A percentile compares a stretch with the other conserved stretches of the same genome.
Evolutionary conservation across 768 basidiomycete genomes (phyloP).

Genomic region (Mycena crocata): DNA sequence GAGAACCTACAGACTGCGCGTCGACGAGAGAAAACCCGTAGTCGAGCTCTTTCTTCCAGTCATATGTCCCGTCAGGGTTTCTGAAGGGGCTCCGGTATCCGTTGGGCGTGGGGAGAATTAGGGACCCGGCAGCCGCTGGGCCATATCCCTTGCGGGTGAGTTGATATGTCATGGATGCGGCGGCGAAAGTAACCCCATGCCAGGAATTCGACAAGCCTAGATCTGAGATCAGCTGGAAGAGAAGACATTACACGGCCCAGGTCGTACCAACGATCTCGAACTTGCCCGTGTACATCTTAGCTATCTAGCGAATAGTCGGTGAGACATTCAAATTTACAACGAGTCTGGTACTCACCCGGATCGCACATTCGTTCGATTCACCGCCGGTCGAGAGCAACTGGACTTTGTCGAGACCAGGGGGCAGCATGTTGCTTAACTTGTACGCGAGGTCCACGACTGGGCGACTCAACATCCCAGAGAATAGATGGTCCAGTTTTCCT

Average conservation of each 20-base stretch:
- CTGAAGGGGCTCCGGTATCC: constrained; percentile 37
- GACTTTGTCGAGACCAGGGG: constrained; percentile 37
- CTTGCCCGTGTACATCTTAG: constrained; percentile 37
- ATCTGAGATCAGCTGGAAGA: neutral
- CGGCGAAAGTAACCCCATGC: constrained; percentile 36
- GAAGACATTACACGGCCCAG: neutral
- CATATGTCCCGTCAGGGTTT: constrained; percentile 35
- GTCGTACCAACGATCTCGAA: constrained; percentile 37
- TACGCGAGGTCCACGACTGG: constrained; percentile 33
- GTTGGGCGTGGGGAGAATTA: constrained; percentile 37
- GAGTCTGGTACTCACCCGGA: constrained; percentile 24
- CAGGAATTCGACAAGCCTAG: constrained; percentile 36
- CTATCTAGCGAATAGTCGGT: constrained; percentile 26
- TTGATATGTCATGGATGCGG: constrained; percentile 39
- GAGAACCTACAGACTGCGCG: constrained; percentile 32
- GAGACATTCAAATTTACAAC: neutral
- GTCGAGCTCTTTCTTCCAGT: constrained; percentile 37
- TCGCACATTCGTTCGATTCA: constrained; percentile 36
- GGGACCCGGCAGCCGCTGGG: constrained; percentile 33
- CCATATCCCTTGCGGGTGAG: constrained; percentile 36
- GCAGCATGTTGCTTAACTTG: constrained; percentile 29
- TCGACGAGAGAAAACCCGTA: constrained; percentile 37
- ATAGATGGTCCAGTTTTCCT: constrained; percentile 34
- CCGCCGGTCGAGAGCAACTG: constrained; percentile 32
- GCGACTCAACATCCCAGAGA: constrained; percentile 33